Percentiles rank a stretch among this genome's conserved stretches.
Evolutionary conservation across 371 early-diverging fungal species (phyloP).

Genomic region (Mortierella sp.): DNA sequence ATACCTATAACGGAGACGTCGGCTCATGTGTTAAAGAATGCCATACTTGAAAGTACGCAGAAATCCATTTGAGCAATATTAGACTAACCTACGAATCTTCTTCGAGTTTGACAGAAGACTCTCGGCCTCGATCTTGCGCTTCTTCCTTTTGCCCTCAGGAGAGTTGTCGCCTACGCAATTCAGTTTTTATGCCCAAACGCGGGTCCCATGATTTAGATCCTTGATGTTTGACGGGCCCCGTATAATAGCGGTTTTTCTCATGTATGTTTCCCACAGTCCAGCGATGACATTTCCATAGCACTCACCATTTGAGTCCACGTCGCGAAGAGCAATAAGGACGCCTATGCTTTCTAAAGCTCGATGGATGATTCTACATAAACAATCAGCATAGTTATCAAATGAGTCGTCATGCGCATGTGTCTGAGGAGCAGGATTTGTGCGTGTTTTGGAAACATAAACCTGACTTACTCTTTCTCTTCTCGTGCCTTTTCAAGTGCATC

Average conservation of each 20-base stretch:
- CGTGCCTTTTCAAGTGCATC: slow-evolving; percentile 39
- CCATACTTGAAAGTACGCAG: no score
- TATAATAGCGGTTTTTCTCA: no score
- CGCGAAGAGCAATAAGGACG: slow-evolving; percentile 64
- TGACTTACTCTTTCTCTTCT: slow-evolving; percentile 45
- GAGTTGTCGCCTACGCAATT: slow-evolving; percentile 22
- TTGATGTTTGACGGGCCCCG: no score
- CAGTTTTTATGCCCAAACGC: no score
- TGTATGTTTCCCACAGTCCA: no score
- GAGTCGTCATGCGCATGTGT: no score
- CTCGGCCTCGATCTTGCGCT: slow-evolving; percentile 73
- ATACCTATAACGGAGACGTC: slow-evolving; percentile 19
- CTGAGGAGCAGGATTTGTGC: no score
- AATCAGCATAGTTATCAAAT: no score
- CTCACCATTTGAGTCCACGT: slow-evolving; percentile 60
- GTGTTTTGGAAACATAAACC: no score
- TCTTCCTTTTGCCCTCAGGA: slow-evolving; percentile 68
- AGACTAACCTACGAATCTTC: slow-evolving; percentile 65
- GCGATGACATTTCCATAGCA: slow-evolving; percentile 29
- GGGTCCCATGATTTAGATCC: background rate
- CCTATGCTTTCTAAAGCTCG: slow-evolving; percentile 67
- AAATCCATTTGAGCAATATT: no score
- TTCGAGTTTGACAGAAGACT: slow-evolving; percentile 59
- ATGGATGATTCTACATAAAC: slow-evolving; percentile 58
- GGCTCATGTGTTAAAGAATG: no score